Evolutionary conservation across 75 land plant genomes (phyloP), one percentile per base, ranked within the genome.

Genomic region (Picea sitchensis): DNA sequence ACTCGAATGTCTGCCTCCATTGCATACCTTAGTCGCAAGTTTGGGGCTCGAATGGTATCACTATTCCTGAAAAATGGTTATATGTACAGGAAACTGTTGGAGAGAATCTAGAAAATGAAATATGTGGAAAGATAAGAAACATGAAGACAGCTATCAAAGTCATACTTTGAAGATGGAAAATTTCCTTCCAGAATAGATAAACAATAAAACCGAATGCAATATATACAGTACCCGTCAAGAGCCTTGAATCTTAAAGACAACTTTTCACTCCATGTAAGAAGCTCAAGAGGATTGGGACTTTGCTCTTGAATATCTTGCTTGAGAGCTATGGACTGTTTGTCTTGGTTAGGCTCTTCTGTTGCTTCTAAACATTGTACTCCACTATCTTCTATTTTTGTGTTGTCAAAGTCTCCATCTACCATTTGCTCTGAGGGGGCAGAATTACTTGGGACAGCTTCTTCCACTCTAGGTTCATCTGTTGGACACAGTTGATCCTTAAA

Each of bases 1-100:
- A 94, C 86, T 58, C 97, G 84, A 31, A 88, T 79, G 36, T 94
- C 95, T 88, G 88, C 77, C 73, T 90, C 92, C 72, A 79, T 61
- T 12, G 69, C 77, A 62, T 65, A 87, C 65, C 84, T 87, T 60
- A 65, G 78, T 14, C 38, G 72, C 81, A 59, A 60, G 34, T 78
- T 82, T 54, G 79, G 77, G 56, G 77, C 81, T 59, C 30, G 72
- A 36, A 79, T 41, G 20, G 75, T 14, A 12, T 51, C 71, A 54
- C 14, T 34, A 41, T 68, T 63, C 83, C 87, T 85, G 77, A 67
- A 56, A 74, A 7, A 44, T 3, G n/a, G 11, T 3, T 3, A 71
- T 12, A 71, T 0, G n/a, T n/a, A 9, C 56, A 51, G 56, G 56
- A n/a, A 71, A 71, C 0, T 44, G 13, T 71, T 44, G 54, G 23